Evolutionary conservation across 345 rosid genomes (phyloP), one percentile per base, ranked within the genome.

Genomic region (Cardiospermum halicacabum): DNA sequence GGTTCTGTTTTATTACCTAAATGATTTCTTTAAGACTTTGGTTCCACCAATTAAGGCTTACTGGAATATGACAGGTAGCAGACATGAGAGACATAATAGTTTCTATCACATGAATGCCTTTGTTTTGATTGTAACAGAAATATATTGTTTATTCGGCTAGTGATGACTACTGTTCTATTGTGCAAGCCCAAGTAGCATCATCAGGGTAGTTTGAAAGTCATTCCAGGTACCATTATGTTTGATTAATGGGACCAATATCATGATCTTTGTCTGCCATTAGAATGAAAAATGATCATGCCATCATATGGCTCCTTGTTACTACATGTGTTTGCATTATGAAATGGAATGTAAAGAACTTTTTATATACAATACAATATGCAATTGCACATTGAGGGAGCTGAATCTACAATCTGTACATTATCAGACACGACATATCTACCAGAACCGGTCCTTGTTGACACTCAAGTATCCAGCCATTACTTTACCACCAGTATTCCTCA

Each of bases 401-500:
- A n/a, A n/a, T n/a, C n/a, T n/a, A n/a, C n/a, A n/a, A n/a, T n/a
- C n/a, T n/a, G n/a, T n/a, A n/a, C n/a, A n/a, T n/a, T n/a, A n/a
- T n/a, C n/a, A n/a, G n/a, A n/a, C n/a, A n/a, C n/a, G n/a, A 43
- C 24, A 31, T 13, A 3, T 49, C 73, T 89, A 94, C 99, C 99
- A 91, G 79, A 94, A 94, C 21, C 96, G 54, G 55, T 94, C 99
- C 74, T 84, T 91, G 66, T 94, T 94, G 34, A 94, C 99, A 57
- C 95, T 91, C 57, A 94, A 70, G 72, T 91, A 94, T 64, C 97
- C 97, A 0, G 91, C 83, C 96, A 91, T 83, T 43, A 89, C 96
- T 69, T 94, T 94, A 45, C 99, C 99, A 30, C 95, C 96, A 0
- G 97, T 91, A 28, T 87, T 91, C 74, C 97, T 84, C 97, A 94